Base-by-base conservation (phyloP, 2,329 filamentous ascomycete species). In the Hypoxylon sp. region DNA sequence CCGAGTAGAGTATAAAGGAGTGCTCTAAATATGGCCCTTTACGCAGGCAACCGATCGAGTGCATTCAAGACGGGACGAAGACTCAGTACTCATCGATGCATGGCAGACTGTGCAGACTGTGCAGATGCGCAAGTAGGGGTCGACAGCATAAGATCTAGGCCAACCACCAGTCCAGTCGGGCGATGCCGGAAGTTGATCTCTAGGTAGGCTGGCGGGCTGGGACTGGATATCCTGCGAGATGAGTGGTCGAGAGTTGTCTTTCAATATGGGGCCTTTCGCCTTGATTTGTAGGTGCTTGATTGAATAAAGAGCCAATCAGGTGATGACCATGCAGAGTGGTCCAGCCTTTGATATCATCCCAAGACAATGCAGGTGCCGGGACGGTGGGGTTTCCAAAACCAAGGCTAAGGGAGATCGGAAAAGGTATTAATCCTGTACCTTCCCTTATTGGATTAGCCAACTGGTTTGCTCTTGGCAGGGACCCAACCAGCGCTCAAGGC, bases 121-220 rank as follows among this genome's bases (percentile, higher is more conserved):
- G 51, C 25, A 53, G 40, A 25, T 54, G 46, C 31, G 25, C 22
- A 51, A n/a, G 31, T 55, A 50, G 48, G 68, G 33, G 33, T 46
- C 59, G 54, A 62, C 50, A 44, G 14, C 14, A 48, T 30, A 14
- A 62, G 64, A 68, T 67, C 64, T 67, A 70, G 60, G 56, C 64
- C 55, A 50, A 51, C 49, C 54, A 51, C 61, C 40, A 59, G 59
- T 66, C 50, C 66, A 49, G 59, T 65, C 70, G 72, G 73, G 73
- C 73, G 73, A 75, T 76, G 73, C 73, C 73, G 73, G 74, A 76
- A 66, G 62, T 56, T 50, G 67, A 72, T 70, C 64, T 61, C 64
- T 49, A 60, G 10, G 67, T 61, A 63, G 70, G 67, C 61, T 67
- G 58, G 66, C 54, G 13, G 62, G 63, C 66, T 66, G 67, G 55